Percentiles rank a stretch among this genome's conserved stretches.
Conservation (phyloP, 2,329 filamentous ascomycete genomes). For the Calycina marina region DNA sequence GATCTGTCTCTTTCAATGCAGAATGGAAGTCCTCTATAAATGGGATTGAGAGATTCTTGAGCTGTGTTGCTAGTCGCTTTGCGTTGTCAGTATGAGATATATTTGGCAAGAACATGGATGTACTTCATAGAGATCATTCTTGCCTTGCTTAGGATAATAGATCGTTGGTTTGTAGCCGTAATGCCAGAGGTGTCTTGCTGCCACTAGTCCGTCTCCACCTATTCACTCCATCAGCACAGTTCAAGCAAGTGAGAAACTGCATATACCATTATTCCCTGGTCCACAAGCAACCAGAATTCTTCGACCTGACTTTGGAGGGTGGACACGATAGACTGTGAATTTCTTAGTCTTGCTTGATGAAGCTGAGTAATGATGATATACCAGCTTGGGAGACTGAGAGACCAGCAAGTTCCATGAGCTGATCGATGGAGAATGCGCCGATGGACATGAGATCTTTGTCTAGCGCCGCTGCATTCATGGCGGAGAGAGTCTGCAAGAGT, state of each 20-base stretch:
- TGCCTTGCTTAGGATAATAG: slow-evolving; percentile 86
- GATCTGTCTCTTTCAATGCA: slow-evolving; percentile 55
- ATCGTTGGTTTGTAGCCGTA: slow-evolving; percentile 83
- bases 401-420: slow-evolving; percentile 93
- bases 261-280: slow-evolving; percentile 55
- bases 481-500: slow-evolving; percentile 76
- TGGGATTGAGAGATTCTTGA: slow-evolving; percentile 67
- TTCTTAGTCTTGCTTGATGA: too few species aligned
- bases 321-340: slow-evolving; percentile 60
- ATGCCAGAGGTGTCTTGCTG: slow-evolving; percentile 78
- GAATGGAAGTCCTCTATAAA: slow-evolving; percentile 68
- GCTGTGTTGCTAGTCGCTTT: slow-evolving; percentile 69
- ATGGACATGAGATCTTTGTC: slow-evolving; percentile 90
- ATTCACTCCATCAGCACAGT: background rate
- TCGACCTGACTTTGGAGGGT: slow-evolving; percentile 57
- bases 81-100: too few species aligned
- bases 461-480: slow-evolving; percentile 75
- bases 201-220: slow-evolving; percentile 91
- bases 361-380: slow-evolving; percentile 25
- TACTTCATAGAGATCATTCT: slow-evolving; percentile 80
- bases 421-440: slow-evolving; percentile 81
- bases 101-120: too few species aligned
- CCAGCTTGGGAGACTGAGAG: slow-evolving; percentile 84
- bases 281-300: slow-evolving; percentile 82
- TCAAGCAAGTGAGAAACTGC: background rate